Evolutionary conservation across 2,329 filamentous ascomycete species (phyloP).

Genomic region (Byssoonygena ceratinophila): DNA sequence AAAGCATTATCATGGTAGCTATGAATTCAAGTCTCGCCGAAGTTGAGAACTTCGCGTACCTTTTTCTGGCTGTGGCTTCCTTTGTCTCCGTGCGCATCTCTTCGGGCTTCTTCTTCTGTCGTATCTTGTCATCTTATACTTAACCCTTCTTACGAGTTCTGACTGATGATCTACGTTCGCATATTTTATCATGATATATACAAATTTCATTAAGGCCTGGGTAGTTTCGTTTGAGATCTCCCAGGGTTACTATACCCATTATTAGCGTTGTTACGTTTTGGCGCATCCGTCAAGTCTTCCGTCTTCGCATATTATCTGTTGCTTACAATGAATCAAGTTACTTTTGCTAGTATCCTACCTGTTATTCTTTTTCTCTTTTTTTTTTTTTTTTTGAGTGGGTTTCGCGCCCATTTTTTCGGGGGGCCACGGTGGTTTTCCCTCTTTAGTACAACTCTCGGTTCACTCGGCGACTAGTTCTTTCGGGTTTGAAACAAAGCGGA

Average conservation of each 20-base stretch:
- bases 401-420: background rate
- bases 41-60: background rate
- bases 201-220: background rate
- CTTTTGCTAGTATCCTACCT: background rate
- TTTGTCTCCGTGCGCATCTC: no score
- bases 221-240: background rate
- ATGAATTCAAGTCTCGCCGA: conserved; percentile 8
- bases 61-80: no score
- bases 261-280: background rate
- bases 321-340: no score
- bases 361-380: no score
- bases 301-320: no score
- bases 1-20: conserved; percentile 1
- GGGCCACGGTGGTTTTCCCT: no score
- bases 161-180: conserved; percentile 1
- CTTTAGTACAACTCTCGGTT: no score
- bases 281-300: background rate
- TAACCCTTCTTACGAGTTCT: background rate
- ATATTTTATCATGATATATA: conserved; percentile 2
- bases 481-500: no score
- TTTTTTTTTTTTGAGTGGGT: no score
- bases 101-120: background rate
- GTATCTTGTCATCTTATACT: background rate
- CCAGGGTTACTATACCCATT: conserved; percentile 1
- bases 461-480: no score